These are phyloP conservation scores for Phytophthora boehmeriae DNA, from an alignment of 352 stramenopile genomes.

Conservation along the genomic window DNA sequence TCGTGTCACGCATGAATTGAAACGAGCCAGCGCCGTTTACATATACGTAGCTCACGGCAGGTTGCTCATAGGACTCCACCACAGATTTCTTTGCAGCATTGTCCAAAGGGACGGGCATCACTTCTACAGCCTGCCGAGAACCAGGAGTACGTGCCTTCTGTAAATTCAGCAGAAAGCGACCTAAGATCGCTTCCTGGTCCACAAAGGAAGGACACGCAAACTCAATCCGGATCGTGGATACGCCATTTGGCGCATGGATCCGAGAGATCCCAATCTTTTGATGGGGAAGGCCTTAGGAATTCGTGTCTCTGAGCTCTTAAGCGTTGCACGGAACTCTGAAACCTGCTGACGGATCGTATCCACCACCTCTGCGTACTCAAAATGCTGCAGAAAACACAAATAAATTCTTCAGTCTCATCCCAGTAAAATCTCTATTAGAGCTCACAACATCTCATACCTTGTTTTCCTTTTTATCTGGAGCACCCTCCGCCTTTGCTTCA, in stretches of 20 bases:
- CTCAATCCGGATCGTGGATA: conserved; percentile 84
- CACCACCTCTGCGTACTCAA: conserved; percentile 69
- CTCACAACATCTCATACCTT: conserved; percentile 29
- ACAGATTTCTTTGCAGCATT: conserved; percentile 55
- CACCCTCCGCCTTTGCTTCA: conserved; percentile 23
- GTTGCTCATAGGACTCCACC: conserved; percentile 72
- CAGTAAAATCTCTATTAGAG: background rate
- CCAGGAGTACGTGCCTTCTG: conserved; percentile 33
- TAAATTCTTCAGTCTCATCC: conserved; percentile 3
- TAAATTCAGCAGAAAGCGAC: conserved; percentile 66
- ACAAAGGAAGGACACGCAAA: conserved; percentile 81
- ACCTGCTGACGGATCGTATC: conserved; percentile 75
- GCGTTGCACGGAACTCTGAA: conserved; percentile 73
- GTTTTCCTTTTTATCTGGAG: conserved; percentile 28
- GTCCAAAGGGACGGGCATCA: conserved; percentile 51
- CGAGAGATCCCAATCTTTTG: conserved; percentile 86
- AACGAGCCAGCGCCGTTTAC: conserved; percentile 78
- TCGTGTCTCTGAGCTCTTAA: conserved; percentile 76
- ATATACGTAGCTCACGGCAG: conserved; percentile 78
- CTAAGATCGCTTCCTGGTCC: conserved; percentile 76
- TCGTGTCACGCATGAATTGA: conserved; percentile 72
- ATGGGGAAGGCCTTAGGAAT: conserved; percentile 82
- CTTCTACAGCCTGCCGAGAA: conserved; percentile 54
- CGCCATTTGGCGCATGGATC: conserved; percentile 78
- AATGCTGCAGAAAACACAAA: conserved; percentile 39